Evolutionary conservation across 768 basidiomycete genomes (phyloP), one percentile per base, ranked within the genome.

Genomic region (Panaeolus cyanescens): DNA sequence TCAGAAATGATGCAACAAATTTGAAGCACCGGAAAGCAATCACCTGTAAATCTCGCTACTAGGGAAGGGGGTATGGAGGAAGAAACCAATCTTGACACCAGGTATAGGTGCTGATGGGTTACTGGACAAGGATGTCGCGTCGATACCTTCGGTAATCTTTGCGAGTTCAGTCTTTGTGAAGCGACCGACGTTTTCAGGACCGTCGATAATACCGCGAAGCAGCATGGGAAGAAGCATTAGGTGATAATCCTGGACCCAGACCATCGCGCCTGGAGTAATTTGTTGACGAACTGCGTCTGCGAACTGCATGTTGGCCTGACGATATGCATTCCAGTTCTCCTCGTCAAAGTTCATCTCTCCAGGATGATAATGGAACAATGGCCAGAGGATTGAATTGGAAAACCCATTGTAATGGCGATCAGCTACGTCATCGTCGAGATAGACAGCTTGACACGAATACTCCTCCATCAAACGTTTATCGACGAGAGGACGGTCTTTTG

Each of bases 331-430:
- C 97, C 97, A 99, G 73, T 99, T 93, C 72, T 93, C 93, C 79
- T 97, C 95, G 75, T 98, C 96, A 71, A 99, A 99, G 77, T 95
- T 96, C 95, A 99, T 99, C 79, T 99, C 97, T 65, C 96, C 96
- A 7, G 97, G 97, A 74, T 99, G 96, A 77, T 98, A 99, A 74
- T 99, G 97, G 84, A 99, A 98, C 53, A 99, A 82, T 2, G 97
- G 97, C 97, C 97, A 99, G 55, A 99, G 87, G 77, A 99, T 99
- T 58, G 96, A 97, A 79, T 99, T 99, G 68, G 96, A 96, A 84
- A 99, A 99, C 59, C 97, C 94, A 72, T 96, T 96, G 79, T 94
- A 99, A 76, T 99, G 96, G 56, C 90, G 86, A 75, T 99, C 97
- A n/a, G 97, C 96, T 65, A 99, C 86, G 70, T 99, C 96, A 72